phyloP scores from a whole-genome alignment of 2,329 filamentous ascomycete genomes.

The Alternaria viburni region DNA sequence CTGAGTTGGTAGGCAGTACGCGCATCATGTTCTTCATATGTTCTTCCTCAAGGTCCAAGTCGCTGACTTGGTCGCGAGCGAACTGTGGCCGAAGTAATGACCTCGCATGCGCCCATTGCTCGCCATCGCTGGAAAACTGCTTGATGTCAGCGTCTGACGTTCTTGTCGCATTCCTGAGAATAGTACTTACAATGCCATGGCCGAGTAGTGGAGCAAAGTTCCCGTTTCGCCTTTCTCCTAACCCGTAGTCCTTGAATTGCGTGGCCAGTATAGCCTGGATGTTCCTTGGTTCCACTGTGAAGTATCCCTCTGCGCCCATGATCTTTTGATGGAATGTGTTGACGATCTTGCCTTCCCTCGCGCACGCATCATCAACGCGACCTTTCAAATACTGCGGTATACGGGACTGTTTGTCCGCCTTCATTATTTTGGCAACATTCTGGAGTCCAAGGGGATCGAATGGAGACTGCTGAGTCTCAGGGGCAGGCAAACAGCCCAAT shows the following conservation, averaged over 20 bases:
- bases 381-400: constrained; percentile 39
- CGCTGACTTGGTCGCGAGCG: constrained; percentile 37
- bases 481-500: constrained; percentile 53
- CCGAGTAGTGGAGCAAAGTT: constrained; percentile 51
- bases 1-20: constrained; percentile 19
- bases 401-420: constrained; percentile 44
- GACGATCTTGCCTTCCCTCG: constrained; percentile 23
- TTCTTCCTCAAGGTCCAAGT: constrained; percentile 41
- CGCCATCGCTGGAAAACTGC: constrained; percentile 40
- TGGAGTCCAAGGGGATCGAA: constrained; percentile 60
- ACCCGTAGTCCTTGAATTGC: constrained; percentile 55
- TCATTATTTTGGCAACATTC: constrained; percentile 49
- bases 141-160: background rate
- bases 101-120: constrained; percentile 40
- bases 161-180: background rate
- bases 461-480: constrained; percentile 43
- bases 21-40: constrained; percentile 46
- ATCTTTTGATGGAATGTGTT: constrained; percentile 36
- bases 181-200: constrained; percentile 42
- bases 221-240: constrained; percentile 44
- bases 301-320: constrained; percentile 16
- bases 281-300: constrained; percentile 54
- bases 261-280: constrained; percentile 53
- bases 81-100: constrained; percentile 48
- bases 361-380: constrained; percentile 24